Conservation (phyloP, 257 asterid genomes). For the Solanum infundibuliforme region DNA sequence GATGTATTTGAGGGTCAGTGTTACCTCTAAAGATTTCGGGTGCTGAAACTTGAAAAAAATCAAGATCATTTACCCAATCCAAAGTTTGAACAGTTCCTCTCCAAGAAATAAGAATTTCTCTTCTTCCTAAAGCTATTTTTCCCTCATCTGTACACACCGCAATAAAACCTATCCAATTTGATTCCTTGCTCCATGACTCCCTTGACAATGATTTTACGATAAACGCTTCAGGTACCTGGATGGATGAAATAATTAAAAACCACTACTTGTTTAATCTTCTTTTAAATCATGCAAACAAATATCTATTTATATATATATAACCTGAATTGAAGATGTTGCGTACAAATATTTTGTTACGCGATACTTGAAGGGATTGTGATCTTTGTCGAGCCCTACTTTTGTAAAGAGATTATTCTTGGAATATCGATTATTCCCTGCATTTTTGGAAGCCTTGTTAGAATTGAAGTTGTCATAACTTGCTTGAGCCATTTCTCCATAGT, state of each 20-base stretch:
- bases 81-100: neutral
- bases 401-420: slow-evolving; percentile 17
- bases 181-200: slow-evolving; percentile 18
- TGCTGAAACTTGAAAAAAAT: slow-evolving; percentile 9
- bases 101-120: slow-evolving; percentile 30
- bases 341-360: slow-evolving; percentile 29
- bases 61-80: slow-evolving; percentile 47
- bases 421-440: slow-evolving; percentile 15
- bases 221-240: neutral
- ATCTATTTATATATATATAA: neutral
- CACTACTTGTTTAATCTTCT: neutral
- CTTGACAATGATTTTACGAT: neutral
- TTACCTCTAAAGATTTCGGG: slow-evolving; percentile 15
- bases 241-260: neutral
- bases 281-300: too few relatives aligned
- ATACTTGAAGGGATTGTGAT: slow-evolving; percentile 22
- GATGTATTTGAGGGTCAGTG: neutral
- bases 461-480: slow-evolving; percentile 40
- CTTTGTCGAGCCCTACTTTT: slow-evolving; percentile 21
- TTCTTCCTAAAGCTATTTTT: slow-evolving; percentile 34
- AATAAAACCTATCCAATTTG: slow-evolving; percentile 45
- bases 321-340: slow-evolving; percentile 26
- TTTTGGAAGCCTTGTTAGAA: slow-evolving; percentile 15
- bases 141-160: slow-evolving; percentile 13
- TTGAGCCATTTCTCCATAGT: slow-evolving; percentile 41